Evolutionary conservation across 2,329 filamentous ascomycete species (phyloP).

Genomic region (Dryadomyces sulphureus): DNA sequence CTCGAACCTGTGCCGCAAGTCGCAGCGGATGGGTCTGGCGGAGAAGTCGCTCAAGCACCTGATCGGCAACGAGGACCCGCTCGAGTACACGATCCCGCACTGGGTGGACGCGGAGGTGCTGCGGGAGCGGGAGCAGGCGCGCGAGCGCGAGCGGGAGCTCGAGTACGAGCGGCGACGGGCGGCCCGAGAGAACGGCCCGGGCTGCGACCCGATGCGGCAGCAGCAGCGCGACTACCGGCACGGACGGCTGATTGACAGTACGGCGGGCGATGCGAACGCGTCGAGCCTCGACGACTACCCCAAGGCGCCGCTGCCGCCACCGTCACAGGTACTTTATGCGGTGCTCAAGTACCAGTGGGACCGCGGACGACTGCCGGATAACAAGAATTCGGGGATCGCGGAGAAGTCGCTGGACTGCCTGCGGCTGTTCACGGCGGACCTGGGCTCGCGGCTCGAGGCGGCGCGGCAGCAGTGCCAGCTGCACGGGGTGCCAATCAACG

Average conservation of each 20-base stretch:
- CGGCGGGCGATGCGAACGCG: not conserved
- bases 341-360: conserved; percentile 96
- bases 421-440: conserved; percentile 45
- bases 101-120: conserved; percentile 26
- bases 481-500: conserved; percentile 23
- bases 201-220: not conserved
- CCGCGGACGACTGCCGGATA: conserved; percentile 47
- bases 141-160: conserved; percentile 8
- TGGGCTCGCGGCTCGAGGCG: conserved; percentile 37
- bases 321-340: conserved; percentile 82
- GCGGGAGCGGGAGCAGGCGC: conserved; percentile 12
- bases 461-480: conserved; percentile 34
- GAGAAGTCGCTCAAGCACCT: conserved; percentile 89
- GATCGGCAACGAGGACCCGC: conserved; percentile 54
- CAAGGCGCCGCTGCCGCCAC: conserved; percentile 16
- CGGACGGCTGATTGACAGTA: conserved; percentile 8
- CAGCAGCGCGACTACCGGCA: conserved; percentile 8
- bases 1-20: conserved; percentile 94
- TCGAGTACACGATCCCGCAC: conserved; percentile 46
- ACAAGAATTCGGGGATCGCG: conserved; percentile 27
- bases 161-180: conserved; percentile 7
- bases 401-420: conserved; percentile 45
- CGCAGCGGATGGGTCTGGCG: conserved; percentile 80
- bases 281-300: conserved; percentile 7
- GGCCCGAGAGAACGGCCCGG: conserved; percentile 3